Conservation (phyloP, 73 alveolate genomes). For the Paraurostyla sp. region DNA sequence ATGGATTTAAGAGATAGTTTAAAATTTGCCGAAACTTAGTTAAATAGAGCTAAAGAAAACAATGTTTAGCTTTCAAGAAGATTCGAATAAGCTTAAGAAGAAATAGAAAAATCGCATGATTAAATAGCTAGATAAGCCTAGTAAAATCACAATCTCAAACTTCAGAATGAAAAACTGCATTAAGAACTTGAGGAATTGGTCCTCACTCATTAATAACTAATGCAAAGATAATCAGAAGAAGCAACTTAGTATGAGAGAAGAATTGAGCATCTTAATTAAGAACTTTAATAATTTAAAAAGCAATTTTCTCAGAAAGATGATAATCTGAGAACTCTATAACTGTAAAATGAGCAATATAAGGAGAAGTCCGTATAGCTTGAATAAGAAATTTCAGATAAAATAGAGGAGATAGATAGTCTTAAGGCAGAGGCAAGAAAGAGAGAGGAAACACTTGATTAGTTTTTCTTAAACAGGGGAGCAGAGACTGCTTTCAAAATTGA, state of each 20-base stretch:
- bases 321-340: background rate
- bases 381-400: background rate
- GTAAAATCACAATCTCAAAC: slow-evolving; percentile 25
- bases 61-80: background rate
- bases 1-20: background rate
- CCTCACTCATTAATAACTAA: background rate
- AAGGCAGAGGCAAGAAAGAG: slow-evolving; percentile 13
- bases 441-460: slow-evolving; percentile 29
- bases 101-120: slow-evolving; percentile 60
- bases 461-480: slow-evolving; percentile 45
- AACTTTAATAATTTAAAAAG: background rate
- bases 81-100: slow-evolving; percentile 29
- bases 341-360: slow-evolving; percentile 1
- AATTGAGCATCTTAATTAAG: slow-evolving; percentile 2
- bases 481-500: slow-evolving; percentile 51
- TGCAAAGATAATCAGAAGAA: background rate
- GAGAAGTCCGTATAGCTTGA: slow-evolving; percentile 32
- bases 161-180: background rate
- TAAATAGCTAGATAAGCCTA: slow-evolving; percentile 63
- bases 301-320: slow-evolving; percentile 1
- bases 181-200: slow-evolving; percentile 34
- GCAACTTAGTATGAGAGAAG: background rate
- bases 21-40: background rate
- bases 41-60: background rate
- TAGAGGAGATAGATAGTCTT: slow-evolving; percentile 14